Evolutionary conservation across 208 protist species (phyloP).

Genomic region (Acanthamoeba castellanii): DNA sequence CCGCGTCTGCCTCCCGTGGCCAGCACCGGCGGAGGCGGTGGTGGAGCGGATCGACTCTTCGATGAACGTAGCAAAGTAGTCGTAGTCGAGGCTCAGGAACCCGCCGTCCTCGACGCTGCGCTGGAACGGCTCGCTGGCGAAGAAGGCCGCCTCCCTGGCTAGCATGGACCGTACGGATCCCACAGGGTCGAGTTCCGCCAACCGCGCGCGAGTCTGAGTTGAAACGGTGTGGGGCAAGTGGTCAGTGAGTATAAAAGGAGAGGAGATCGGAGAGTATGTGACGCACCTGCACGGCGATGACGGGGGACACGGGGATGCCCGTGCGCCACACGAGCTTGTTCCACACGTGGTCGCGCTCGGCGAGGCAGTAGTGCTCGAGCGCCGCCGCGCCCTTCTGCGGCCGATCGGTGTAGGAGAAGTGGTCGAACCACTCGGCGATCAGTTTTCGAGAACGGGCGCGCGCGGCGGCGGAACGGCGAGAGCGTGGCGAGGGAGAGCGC

Average conservation of each 20-base stretch:
- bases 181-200: conserved; percentile 8
- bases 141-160: not conserved
- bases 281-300: not conserved
- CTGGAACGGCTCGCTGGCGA: conserved; percentile 1
- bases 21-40: not conserved
- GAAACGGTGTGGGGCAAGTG: not conserved
- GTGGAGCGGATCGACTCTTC: not conserved
- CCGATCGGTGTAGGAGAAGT: conserved; percentile 25
- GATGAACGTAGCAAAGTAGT: conserved; percentile 4
- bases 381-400: not conserved
- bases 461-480: not conserved
- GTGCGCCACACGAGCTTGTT: conserved; percentile 5
- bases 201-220: not conserved
- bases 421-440: conserved; percentile 1
- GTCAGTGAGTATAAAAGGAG: not conserved
- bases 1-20: not conserved
- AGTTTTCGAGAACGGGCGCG: not conserved
- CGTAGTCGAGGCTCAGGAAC: conserved; percentile 5
- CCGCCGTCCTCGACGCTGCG: not conserved
- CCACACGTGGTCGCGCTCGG: conserved; percentile 3
- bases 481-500: not conserved
- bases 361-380: not conserved
- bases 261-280: not conserved
- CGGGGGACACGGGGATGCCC: not conserved
- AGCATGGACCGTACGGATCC: not conserved